phyloP scores from a whole-genome alignment of 1,284 basidiomycete species.

The Megacollybia platyphylla region DNA sequence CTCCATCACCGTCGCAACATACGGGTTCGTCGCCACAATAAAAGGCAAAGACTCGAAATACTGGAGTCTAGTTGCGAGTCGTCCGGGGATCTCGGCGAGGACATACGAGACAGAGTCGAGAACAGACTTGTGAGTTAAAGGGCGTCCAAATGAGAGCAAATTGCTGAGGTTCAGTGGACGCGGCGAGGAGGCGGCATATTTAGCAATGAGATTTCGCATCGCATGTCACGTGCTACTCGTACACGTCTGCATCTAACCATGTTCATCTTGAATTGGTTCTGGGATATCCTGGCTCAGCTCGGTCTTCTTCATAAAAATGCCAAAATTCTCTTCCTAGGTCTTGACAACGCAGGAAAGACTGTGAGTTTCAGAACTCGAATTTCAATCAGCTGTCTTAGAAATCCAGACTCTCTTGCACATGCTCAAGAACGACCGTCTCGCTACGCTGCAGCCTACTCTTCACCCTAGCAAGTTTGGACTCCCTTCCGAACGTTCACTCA shows the following conservation, averaged over 20 bases:
- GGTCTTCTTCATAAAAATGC: slow-evolving; percentile 99
- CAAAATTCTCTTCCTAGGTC: slow-evolving; percentile 98
- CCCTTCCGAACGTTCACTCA: slow-evolving; percentile 5
- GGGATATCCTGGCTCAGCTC: slow-evolving; percentile 84
- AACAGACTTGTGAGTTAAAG: slow-evolving; percentile 55
- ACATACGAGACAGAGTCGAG: slow-evolving; percentile 59
- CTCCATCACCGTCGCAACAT: slow-evolving; percentile 63
- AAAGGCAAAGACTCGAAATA: slow-evolving; percentile 65
- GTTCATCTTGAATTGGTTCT: slow-evolving; percentile 92
- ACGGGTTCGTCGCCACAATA: slow-evolving; percentile 87
- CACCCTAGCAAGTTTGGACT: slow-evolving; percentile 73
- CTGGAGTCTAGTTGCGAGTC: slow-evolving; percentile 59
- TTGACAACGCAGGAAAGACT: slow-evolving; percentile 99
- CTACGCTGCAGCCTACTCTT: slow-evolving; percentile 95
- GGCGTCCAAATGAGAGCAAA: slow-evolving; percentile 61
- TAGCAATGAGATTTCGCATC: slow-evolving; percentile 31
- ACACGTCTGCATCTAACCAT: slow-evolving; percentile 21
- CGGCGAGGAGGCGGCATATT: slow-evolving; percentile 43
- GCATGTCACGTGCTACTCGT: background rate
- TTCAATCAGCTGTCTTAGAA: background rate
- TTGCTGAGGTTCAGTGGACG: slow-evolving; percentile 56
- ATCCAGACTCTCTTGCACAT: slow-evolving; percentile 94
- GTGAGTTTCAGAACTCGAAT: slow-evolving; percentile 37
- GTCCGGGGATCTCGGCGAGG: slow-evolving; percentile 59
- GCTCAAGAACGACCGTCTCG: slow-evolving; percentile 99